phyloP scores from a whole-genome alignment of 306 rosid species.

The Fagus crenata region DNA sequence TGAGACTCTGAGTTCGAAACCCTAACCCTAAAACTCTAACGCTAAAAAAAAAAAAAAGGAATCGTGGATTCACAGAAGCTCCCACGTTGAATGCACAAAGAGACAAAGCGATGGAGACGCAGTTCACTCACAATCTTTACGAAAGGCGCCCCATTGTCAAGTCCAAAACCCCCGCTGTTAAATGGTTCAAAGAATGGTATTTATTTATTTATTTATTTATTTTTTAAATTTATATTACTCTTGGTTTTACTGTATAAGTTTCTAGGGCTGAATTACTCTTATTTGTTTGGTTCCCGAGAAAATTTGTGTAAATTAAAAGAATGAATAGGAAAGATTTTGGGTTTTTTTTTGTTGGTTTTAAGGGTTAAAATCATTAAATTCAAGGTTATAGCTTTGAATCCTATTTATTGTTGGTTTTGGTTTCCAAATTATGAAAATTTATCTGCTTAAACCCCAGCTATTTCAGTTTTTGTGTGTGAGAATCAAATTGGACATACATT shows the following conservation, averaged over 20 bases:
- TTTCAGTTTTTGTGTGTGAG: too few relatives aligned
- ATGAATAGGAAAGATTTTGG: not conserved
- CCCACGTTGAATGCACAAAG: conserved; percentile 1
- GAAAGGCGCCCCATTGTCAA: conserved; percentile 66
- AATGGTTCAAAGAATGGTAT: conserved; percentile 86
- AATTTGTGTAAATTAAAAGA: not conserved
- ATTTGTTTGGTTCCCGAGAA: conserved; percentile 10
- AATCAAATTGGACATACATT: not conserved
- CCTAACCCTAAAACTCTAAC: conserved; percentile 12
- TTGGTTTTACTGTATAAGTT: not conserved
- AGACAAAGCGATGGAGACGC: conserved; percentile 63
- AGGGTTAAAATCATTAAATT: too few relatives aligned
- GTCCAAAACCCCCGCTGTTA: conserved; percentile 73
- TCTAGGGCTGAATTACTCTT: conserved; percentile 4
- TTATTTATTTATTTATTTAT: not conserved
- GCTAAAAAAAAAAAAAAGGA: not conserved
- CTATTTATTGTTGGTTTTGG: too few relatives aligned
- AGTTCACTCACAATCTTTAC: conserved; percentile 56
- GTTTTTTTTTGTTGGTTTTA: not conserved
- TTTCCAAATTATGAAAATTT: not conserved
- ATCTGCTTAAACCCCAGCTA: too few relatives aligned
- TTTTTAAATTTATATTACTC: not conserved
- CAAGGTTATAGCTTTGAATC: too few relatives aligned
- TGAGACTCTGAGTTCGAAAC: conserved; percentile 7
- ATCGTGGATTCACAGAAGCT: not conserved